These are phyloP conservation scores for Chaetoscypha palmicola DNA, from an alignment of 2,329 filamentous ascomycete species.

Conservation along the genomic window DNA sequence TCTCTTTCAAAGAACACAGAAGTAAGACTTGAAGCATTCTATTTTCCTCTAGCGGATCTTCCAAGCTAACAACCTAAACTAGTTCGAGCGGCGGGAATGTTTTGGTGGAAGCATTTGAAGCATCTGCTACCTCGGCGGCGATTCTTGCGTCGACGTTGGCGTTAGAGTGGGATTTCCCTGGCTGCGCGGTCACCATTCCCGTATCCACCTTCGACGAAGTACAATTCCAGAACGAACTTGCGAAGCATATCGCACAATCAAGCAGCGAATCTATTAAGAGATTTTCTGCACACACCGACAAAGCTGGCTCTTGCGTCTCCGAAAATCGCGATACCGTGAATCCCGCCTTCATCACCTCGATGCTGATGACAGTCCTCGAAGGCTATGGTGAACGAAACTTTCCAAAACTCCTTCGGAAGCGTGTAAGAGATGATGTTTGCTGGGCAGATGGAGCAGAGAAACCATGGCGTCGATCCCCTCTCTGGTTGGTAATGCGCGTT, in stretches of 20 bases:
- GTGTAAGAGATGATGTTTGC: constrained; percentile 53
- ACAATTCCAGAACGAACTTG: constrained; percentile 42
- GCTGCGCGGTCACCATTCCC: constrained; percentile 42
- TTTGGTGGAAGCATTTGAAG: constrained; percentile 56
- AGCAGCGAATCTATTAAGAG: constrained; percentile 44
- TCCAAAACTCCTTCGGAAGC: constrained; percentile 43
- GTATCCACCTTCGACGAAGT: constrained; percentile 32
- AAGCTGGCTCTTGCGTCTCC: constrained; percentile 40
- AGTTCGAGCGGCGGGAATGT: too few relatives aligned
- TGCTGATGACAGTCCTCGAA: constrained; percentile 55
- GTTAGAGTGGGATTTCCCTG: constrained; percentile 55
- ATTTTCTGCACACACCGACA: constrained; percentile 45
- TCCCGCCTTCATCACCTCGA: constrained; percentile 50
- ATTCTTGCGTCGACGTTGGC: constrained; percentile 46
- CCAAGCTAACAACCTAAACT: too few relatives aligned
- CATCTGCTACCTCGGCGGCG: constrained; percentile 44
- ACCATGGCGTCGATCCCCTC: constrained; percentile 56
- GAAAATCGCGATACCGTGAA: constrained; percentile 52
- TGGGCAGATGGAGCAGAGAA: constrained; percentile 38
- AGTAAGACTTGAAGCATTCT: too few relatives aligned
- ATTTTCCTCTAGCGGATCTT: too few relatives aligned
- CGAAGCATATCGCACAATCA: constrained; percentile 48
- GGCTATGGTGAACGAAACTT: constrained; percentile 39
- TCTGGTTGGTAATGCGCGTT: constrained; percentile 57
- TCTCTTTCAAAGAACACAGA: too few relatives aligned